Conservation (phyloP, 805 yeast genomes). For the Ogataea trehaloabstinens region DNA sequence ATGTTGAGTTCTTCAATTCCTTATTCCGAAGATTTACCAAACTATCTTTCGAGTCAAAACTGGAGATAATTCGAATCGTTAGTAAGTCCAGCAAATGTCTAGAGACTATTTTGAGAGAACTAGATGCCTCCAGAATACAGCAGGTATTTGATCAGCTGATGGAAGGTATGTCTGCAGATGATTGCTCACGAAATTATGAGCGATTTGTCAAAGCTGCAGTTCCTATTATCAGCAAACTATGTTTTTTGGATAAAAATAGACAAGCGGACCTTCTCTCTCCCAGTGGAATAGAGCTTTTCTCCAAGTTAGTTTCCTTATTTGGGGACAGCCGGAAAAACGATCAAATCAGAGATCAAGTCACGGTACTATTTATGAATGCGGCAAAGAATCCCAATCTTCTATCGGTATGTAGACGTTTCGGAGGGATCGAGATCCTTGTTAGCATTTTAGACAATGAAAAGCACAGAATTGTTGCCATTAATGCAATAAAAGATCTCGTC, state of each 20-base stretch:
- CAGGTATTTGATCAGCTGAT: constrained; percentile 18
- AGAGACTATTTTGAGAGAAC: constrained; percentile 5
- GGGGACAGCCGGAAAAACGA: constrained; percentile 5
- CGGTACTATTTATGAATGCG: constrained; percentile 15
- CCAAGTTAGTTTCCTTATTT: constrained; percentile 9
- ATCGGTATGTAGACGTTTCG: constrained; percentile 9
- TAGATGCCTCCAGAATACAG: constrained; percentile 14
- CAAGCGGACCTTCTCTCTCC: constrained; percentile 17
- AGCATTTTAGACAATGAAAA: constrained; percentile 12
- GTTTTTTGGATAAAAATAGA: constrained; percentile 11
- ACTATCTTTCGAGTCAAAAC: constrained; percentile 13
- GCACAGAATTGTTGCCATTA: constrained; percentile 10
- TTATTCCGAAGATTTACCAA: constrained; percentile 14
- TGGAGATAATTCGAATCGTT: constrained; percentile 15
- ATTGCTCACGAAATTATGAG: constrained; percentile 12
- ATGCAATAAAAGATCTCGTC: constrained; percentile 9
- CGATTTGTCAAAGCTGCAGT: constrained; percentile 13
- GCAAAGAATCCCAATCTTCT: constrained; percentile 10
- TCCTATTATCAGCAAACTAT: constrained; percentile 15
- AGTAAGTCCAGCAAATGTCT: constrained; percentile 7
- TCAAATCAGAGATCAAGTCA: constrained; percentile 9
- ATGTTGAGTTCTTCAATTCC: constrained; percentile 13
- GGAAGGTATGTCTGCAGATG: constrained; percentile 14
- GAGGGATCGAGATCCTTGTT: constrained; percentile 17
- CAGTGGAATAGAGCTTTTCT: constrained; percentile 14